These are phyloP conservation scores for Parascedosporium putredinis DNA, from an alignment of 2,329 filamentous ascomycete genomes.

Conservation along the genomic window DNA sequence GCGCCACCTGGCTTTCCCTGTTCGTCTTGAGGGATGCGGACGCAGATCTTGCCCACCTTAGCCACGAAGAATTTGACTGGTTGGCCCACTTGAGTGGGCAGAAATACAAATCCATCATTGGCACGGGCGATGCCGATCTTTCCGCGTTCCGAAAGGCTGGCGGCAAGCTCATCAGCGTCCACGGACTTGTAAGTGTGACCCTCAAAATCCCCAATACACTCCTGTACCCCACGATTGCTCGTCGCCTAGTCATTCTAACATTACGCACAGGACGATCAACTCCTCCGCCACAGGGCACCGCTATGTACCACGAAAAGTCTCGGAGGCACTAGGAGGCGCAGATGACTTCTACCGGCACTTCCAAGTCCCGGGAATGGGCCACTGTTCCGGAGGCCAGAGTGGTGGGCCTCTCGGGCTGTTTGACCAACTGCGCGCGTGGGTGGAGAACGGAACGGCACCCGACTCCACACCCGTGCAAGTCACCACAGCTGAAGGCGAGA, in stretches of 20 bases:
- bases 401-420: slow-evolving; percentile 25
- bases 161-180: slow-evolving; percentile 31
- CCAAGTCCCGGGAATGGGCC: slow-evolving; percentile 37
- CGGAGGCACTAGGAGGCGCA: slow-evolving; percentile 15
- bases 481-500: not conserved
- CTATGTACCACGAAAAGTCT: slow-evolving; percentile 23
- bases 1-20: slow-evolving; percentile 15
- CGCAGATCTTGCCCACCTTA: slow-evolving; percentile 14
- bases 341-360: slow-evolving; percentile 41
- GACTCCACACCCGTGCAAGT: not conserved
- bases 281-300: slow-evolving; percentile 23
- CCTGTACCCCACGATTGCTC: too few species aligned
- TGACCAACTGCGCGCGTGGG: slow-evolving; percentile 25
- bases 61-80: slow-evolving; percentile 7
- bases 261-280: slow-evolving; percentile 20
- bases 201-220: too few species aligned
- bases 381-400: slow-evolving; percentile 27
- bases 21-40: slow-evolving; percentile 19
- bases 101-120: slow-evolving; percentile 14
- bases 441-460: slow-evolving; percentile 19
- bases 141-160: slow-evolving; percentile 20
- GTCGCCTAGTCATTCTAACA: not conserved
- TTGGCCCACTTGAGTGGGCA: slow-evolving; percentile 7
- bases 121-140: slow-evolving; percentile 20
- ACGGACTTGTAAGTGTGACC: slow-evolving; percentile 21